Evolutionary conservation across 169 alveolate species (phyloP).

Genomic region (Plasmodium gallinaceum): DNA sequence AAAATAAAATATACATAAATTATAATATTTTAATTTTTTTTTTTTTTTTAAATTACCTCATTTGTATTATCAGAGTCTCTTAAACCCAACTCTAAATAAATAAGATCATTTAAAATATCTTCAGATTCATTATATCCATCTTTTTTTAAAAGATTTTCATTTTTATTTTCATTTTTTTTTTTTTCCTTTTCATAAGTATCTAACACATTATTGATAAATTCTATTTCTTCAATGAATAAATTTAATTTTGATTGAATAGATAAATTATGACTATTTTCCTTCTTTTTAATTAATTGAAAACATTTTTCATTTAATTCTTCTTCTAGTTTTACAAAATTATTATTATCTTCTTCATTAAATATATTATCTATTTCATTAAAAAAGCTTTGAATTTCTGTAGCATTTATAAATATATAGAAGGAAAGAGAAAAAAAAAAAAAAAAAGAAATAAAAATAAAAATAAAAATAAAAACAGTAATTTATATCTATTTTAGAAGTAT

Average conservation of each 20-base stretch:
- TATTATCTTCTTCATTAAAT: slow-evolving; percentile 33
- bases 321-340: not conserved
- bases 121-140: slow-evolving; percentile 4
- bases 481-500: not conserved
- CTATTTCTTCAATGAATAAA: slow-evolving; percentile 40
- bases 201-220: slow-evolving; percentile 39
- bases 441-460: not conserved
- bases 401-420: slow-evolving; percentile 5
- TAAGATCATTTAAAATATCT: slow-evolving; percentile 46
- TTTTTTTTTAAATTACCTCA: not conserved
- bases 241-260: slow-evolving; percentile 41
- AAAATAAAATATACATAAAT: too few relatives aligned
- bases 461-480: not conserved
- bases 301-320: slow-evolving; percentile 9
- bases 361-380: slow-evolving; percentile 65
- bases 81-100: slow-evolving; percentile 50
- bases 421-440: not conserved
- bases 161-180: slow-evolving; percentile 3
- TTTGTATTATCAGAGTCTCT: slow-evolving; percentile 16
- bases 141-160: not conserved
- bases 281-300: slow-evolving; percentile 22
- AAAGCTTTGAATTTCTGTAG: slow-evolving; percentile 49
- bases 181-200: slow-evolving; percentile 36
- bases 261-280: slow-evolving; percentile 11
- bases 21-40: too few relatives aligned